Evolutionary conservation across 495 filamentous ascomycete species (phyloP).

Genomic region (Talaromyces wortmannii): DNA sequence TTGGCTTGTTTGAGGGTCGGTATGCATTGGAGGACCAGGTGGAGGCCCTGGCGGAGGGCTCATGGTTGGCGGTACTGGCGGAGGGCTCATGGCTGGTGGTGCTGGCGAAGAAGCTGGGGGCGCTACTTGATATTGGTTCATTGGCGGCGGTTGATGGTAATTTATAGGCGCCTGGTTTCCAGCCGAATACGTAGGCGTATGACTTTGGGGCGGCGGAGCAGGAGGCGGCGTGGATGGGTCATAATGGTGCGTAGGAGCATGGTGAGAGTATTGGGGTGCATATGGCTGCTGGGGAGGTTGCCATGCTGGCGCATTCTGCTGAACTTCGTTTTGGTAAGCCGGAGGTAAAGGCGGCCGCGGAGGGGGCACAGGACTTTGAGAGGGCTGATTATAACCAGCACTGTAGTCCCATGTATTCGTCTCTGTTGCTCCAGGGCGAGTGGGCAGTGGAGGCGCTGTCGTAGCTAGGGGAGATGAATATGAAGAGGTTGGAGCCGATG

Average conservation of each 20-base stretch:
- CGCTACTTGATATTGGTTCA: neutral
- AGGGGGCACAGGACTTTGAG: constrained; percentile 23
- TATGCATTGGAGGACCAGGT: neutral
- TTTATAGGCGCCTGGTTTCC: neutral
- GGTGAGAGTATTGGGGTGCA: constrained; percentile 15
- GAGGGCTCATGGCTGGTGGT: neutral
- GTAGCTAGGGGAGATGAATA: constrained; percentile 29
- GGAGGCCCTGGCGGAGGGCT: neutral
- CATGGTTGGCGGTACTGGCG: neutral
- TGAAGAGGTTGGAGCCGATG: constrained; percentile 26
- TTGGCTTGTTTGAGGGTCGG: neutral
- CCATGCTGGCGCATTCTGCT: constrained; percentile 17
- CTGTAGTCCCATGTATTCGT: neutral
- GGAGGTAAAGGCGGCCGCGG: constrained; percentile 36
- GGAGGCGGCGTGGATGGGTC: constrained; percentile 8
- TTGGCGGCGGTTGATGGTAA: constrained; percentile 1
- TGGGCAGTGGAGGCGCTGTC: constrained; percentile 4
- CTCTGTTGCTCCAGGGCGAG: too few relatives aligned
- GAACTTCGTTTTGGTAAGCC: constrained; percentile 18
- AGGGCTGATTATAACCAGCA: constrained; percentile 3
- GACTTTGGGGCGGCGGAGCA: neutral
- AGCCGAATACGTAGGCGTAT: neutral
- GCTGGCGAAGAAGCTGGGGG: neutral
- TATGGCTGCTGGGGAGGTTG: constrained; percentile 9
- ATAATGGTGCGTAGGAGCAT: constrained; percentile 20